Percentiles rank a stretch among this genome's conserved stretches.
phyloP scores from a whole-genome alignment of 495 filamentous ascomycete species.

The Astrothelium subdiscretum region DNA sequence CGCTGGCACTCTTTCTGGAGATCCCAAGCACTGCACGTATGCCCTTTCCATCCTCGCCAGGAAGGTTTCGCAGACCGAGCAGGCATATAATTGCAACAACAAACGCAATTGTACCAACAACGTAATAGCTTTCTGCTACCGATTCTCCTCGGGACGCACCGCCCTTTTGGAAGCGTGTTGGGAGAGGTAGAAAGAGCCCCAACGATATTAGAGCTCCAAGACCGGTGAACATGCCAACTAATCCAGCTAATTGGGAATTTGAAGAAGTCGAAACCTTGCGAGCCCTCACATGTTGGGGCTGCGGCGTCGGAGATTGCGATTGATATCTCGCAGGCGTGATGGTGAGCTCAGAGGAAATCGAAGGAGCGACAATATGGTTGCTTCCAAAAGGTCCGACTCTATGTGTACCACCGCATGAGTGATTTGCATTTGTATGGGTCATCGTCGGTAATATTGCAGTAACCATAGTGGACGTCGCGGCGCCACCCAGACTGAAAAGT shows the following conservation, averaged over 20 bases:
- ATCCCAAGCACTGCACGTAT: constrained; percentile 39
- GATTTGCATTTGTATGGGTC: constrained; percentile 29
- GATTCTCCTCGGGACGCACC: constrained; percentile 56
- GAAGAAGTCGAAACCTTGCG: constrained; percentile 21
- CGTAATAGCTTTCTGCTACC: constrained; percentile 71
- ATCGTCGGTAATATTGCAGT: constrained; percentile 87
- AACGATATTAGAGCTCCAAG: constrained; percentile 82
- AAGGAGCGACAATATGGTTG: constrained; percentile 19
- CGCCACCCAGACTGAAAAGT: constrained; percentile 80
- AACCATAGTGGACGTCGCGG: constrained; percentile 92
- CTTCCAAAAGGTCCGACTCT: neutral
- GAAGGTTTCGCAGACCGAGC: constrained; percentile 65
- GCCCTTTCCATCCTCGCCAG: constrained; percentile 66
- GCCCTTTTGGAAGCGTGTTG: constrained; percentile 57
- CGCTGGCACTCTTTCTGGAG: neutral
- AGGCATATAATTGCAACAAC: constrained; percentile 62
- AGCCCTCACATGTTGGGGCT: neutral
- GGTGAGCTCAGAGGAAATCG: constrained; percentile 30
- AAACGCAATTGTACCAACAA: constrained; percentile 62
- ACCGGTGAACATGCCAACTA: constrained; percentile 86
- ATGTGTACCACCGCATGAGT: neutral
- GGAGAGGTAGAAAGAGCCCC: constrained; percentile 70
- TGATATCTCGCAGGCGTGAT: constrained; percentile 31
- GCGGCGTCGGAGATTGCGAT: constrained; percentile 17
- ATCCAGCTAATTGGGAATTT: constrained; percentile 63